A percentile compares a stretch with the other conserved stretches of the same genome.
Evolutionary conservation across 768 basidiomycete genomes (phyloP).

Genomic region (Agrocybe praecox): DNA sequence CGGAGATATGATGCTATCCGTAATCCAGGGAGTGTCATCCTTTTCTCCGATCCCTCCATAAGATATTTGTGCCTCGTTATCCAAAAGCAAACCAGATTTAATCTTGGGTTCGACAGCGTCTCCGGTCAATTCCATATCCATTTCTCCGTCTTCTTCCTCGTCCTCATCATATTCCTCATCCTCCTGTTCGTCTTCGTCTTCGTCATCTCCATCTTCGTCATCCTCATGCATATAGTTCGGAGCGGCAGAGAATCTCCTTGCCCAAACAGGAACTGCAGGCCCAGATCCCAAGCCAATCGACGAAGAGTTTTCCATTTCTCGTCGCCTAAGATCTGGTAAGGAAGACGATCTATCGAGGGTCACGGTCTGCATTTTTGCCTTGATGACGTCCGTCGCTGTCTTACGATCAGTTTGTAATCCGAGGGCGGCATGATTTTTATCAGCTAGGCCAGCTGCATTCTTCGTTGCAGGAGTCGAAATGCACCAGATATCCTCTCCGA

Average conservation of each 20-base stretch:
- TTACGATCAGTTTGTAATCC: neutral
- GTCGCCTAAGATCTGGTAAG: neutral
- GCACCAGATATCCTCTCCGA: conserved; percentile 22
- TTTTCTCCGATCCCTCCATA: conserved; percentile 12
- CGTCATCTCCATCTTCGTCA: neutral
- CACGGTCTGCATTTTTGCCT: neutral
- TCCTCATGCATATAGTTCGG: neutral
- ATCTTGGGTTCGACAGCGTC: neutral
- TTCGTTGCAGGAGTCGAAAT: conserved; percentile 31
- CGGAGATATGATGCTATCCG: conserved; percentile 45
- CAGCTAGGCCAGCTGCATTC: neutral
- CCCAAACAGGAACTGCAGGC: neutral
- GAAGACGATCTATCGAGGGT: neutral
- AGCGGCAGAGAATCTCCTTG: neutral
- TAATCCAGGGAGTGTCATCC: conserved; percentile 34
- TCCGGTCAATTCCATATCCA: conserved; percentile 20
- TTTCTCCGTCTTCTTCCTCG: conserved; percentile 21
- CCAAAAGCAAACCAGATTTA: neutral
- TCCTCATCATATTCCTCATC: conserved; percentile 19
- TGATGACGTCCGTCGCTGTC: neutral
- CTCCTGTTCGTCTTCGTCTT: conserved; percentile 6
- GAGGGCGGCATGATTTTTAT: neutral
- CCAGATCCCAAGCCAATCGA: neutral
- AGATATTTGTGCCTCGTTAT: neutral
- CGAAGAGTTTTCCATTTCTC: neutral